Evolutionary conservation across 805 yeast genomes (phyloP), one percentile per base, ranked within the genome.

Genomic region (Spathaspora gorwiae): DNA sequence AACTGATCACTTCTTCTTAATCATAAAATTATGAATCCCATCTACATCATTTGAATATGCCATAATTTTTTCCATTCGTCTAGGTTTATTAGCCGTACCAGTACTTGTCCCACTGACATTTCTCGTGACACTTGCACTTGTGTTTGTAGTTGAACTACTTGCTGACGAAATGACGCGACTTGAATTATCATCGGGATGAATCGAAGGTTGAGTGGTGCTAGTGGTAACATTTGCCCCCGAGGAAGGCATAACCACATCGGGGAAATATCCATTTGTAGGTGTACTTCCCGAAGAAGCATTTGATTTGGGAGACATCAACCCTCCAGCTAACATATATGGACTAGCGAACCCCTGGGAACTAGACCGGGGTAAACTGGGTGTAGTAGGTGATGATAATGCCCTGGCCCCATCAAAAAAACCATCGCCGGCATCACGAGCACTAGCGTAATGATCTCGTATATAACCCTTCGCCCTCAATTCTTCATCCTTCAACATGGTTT

Each of bases 271-370:
- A 10, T 26, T 27, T 7, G 44, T 34, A 26, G 49, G 35, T 5
- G 42, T 37, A 35, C 35, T 46, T 6, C 40, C 37, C n/a, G 50
- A 41, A 7, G 47, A 37, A 15, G 41, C 24, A 32, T 24, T 19
- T 14, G 41, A 35, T 14, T 40, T 39, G 49, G 71, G 74, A 0
- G 87, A 75, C 41, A 76, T 57, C 29, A 78, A 55, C 1, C 87
- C 87, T 0, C 86, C 78, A 0, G 87, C 85, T 47, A 83, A 61
- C 39, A 83, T 66, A 52, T 81, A 84, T 2, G 90, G 89, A 6
- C 89, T 82, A 0, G 83, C 75, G 58, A 84, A 78, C 0, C 88
- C 88, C 33, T n/a, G 12, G 7, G 35, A 61, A 58, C 38, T 54
- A 19, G 5, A 5, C 5, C 24, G 2, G 56, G 7, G 52, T 35